Percentiles rank a stretch among this genome's conserved stretches.
Evolutionary conservation across 1,284 basidiomycete species (phyloP).

Genomic region (Pholiota adiposa): DNA sequence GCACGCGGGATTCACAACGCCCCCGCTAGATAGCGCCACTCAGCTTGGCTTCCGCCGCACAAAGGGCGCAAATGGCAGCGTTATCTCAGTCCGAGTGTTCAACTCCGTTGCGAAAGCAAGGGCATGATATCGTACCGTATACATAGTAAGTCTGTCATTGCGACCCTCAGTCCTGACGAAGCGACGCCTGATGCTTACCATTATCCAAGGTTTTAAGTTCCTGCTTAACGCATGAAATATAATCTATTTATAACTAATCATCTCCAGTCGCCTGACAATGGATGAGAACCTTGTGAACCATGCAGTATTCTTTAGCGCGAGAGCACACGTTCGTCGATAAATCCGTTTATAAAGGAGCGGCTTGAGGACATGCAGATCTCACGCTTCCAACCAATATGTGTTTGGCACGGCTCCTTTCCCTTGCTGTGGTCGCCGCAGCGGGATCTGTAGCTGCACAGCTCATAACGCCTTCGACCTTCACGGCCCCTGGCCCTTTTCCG

Average conservation of each 20-base stretch:
- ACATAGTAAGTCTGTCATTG: neutral
- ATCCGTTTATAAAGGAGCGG: neutral
- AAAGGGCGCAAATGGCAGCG: neutral
- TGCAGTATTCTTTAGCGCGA: constrained; percentile 10
- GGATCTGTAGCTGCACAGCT: constrained; percentile 16
- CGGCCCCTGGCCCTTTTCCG: constrained; percentile 66
- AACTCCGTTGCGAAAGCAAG: too few species aligned
- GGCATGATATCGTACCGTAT: neutral
- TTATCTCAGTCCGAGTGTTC: too few species aligned
- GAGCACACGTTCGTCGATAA: constrained; percentile 6
- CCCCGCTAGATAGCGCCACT: neutral
- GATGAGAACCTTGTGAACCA: constrained; percentile 1
- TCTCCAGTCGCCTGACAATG: constrained; percentile 2
- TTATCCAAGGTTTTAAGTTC: neutral
- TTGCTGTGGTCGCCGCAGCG: constrained; percentile 7
- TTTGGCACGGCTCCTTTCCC: constrained; percentile 10
- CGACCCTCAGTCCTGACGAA: neutral
- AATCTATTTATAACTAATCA: constrained; percentile 11
- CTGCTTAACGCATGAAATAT: neutral
- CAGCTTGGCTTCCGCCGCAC: neutral
- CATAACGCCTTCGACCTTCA: constrained; percentile 52
- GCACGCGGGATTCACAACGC: neutral
- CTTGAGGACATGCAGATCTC: neutral
- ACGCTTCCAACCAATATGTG: constrained; percentile 7
- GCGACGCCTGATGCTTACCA: neutral